Evolutionary conservation across 495 filamentous ascomycete species (phyloP).

Genomic region (Aspergillus baeticus): DNA sequence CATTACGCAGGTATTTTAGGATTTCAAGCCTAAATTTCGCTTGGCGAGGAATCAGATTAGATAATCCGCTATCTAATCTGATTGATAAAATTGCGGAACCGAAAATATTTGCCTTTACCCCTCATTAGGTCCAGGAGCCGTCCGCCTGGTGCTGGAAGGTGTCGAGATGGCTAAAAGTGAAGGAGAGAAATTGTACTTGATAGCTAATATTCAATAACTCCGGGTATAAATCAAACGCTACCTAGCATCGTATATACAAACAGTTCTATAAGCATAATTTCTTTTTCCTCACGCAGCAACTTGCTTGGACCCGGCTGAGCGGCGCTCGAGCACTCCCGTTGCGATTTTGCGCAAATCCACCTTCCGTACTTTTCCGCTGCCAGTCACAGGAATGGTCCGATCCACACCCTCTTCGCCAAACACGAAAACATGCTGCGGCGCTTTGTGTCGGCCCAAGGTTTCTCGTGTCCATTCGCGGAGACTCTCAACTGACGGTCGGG

Average conservation of each 20-base stretch:
- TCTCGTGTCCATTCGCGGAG: slow-evolving; percentile 59
- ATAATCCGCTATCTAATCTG: slow-evolving; percentile 36
- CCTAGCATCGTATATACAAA: slow-evolving; percentile 5
- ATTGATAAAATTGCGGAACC: slow-evolving; percentile 13
- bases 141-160: too few species aligned
- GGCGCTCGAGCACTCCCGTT: slow-evolving; percentile 42
- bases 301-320: not conserved
- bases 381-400: slow-evolving; percentile 58
- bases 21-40: not conserved
- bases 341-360: slow-evolving; percentile 61
- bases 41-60: slow-evolving; percentile 29
- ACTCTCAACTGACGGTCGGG: slow-evolving; percentile 45
- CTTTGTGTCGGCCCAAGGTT: slow-evolving; percentile 65
- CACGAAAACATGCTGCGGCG: slow-evolving; percentile 64
- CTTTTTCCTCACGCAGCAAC: not conserved
- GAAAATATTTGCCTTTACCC: slow-evolving; percentile 3
- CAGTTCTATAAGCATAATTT: not conserved
- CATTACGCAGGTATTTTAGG: not conserved
- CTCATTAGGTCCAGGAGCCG: not conserved
- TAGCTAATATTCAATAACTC: not conserved
- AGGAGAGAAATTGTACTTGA: too few species aligned
- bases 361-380: slow-evolving; percentile 72
- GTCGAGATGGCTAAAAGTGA: too few species aligned
- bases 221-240: slow-evolving; percentile 4
- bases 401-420: slow-evolving; percentile 61